Evolutionary conservation across 2,329 filamentous ascomycete species (phyloP), one percentile per base, ranked within the genome.

Genomic region (Epichloe baconii): DNA sequence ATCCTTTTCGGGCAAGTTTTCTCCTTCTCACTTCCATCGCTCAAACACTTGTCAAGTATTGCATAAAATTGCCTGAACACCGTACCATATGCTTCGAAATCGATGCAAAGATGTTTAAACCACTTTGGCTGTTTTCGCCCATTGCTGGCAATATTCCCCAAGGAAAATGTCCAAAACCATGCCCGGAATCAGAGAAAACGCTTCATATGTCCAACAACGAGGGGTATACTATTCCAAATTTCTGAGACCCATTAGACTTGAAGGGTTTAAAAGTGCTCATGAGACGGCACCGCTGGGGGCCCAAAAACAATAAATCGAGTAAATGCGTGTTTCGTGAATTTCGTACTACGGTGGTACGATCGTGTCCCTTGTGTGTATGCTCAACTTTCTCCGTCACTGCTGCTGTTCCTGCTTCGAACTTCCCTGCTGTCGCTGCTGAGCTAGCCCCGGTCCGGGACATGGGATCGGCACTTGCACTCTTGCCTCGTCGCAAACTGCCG

Each of bases 371-470:
- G 3, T 11, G 19, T 47, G 26, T 38, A 31, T 26, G 8, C 35
- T 48, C 43, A 54, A 14, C 15, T 50, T 19, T 47, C 47, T 36
- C 50, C 47, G 10, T 52, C 47, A 37, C 47, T 67, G 44, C 62
- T 70, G 50, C 57, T 66, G 55, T 68, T 68, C 0, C 64, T 64
- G 49, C 71, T 73, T 52, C 62, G 63, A 1, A 62, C 60, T 4
- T 63, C 69, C 4, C 69, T 15, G 65, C 68, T 2, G 70, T 73
- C 4, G 70, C 70, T 7, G 61, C 63, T 3, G 70, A 72, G 35
- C 67, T 71, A 5, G 62, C 62, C 19, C 57, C 58, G 0, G 62
- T 59, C 0, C 62, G 61, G 7, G 57, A 50, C 11, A 55, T 54
- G 3, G 56, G 52, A 7, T 67, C 63, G 6, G 54, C 56, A 41